Evolutionary conservation across 1,139 yeast genomes (phyloP), one percentile per base, ranked within the genome.

Genomic region (Yamadazyma mexicana): DNA sequence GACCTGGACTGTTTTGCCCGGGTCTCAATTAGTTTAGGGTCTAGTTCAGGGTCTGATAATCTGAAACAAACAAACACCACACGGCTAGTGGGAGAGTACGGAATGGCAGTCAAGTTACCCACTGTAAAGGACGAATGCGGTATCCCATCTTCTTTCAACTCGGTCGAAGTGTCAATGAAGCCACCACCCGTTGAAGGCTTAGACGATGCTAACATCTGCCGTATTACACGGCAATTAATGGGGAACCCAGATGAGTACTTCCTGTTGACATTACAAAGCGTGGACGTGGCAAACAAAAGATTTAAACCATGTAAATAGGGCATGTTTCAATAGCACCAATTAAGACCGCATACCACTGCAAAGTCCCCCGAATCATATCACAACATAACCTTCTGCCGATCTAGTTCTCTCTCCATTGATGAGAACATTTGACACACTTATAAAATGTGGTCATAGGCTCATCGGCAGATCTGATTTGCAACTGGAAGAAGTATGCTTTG

Each of bases 391-490:
- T n/a, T n/a, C n/a, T n/a, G n/a, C n/a, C n/a, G n/a, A n/a, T n/a
- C 25, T 63, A 92, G 55, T 92, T 92, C 58, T 92, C 98, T 67
- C 96, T 84, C 98, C 98, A 92, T 64, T 92, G 95, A 60, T 89
- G 80, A 33, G 89, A 87, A 69, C 98, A 92, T 49, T 79, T 83
- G 34, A 88, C 89, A 69, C 98, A 92, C 63, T 85, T 88, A 63
- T 87, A 88, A 61, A 92, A 92, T 2, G 98, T 91, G 1, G 98
- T 92, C 97, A 92, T 91, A 23, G 98, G 92, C 56, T 79, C 85
- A 69, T 87, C 94, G 3, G 95, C 95, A 48, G 89, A 87, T 64
- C 98, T 76, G 56, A 92, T 92, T 63, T 92, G 99, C 45, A 92
- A 72, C 66, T 92, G 98, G 75, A 91, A 94, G 72, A 88, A 92